Base-by-base conservation (phyloP, 495 filamentous ascomycete genomes). In the Penicillium waksmanii region DNA sequence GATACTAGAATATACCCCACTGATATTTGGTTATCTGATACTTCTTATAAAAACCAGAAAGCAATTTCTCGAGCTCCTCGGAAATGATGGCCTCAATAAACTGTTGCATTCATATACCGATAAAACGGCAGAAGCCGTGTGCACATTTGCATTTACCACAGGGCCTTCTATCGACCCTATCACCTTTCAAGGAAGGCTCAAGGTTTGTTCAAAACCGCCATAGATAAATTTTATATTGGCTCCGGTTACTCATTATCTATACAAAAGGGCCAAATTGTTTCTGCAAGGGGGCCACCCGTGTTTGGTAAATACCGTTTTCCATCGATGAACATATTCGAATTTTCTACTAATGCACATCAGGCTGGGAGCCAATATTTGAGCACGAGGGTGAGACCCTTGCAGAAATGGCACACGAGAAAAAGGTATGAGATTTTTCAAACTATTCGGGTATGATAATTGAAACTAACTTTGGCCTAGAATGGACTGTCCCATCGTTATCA, bases 361-460 rank as follows among this genome's bases (percentile, higher is more conserved):
- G 91, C 17, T 96, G 93, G 92, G 92, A 97, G 67, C 84, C 92
- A 0, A 88, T 93, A 48, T 97, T 97, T 65, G 93, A 97, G 74
- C 90, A 92, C 63, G 83, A 91, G 60, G 92, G 92, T 31, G 75
- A 92, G 75, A 97, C 92, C 75, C 92, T 94, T 61, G 93, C 93
- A 25, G 93, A 97, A 77, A 96, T 97, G 93, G 86, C 89, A 51
- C 87, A 89, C 74, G 78, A 69, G 18, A 85, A 87, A 71, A 97
- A 96, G 65, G 71, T 74, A 50, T 17, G 42, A 51, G 19, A 33
- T 23, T 23, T 23, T 23, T 56, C 18, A 21, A 46, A 11, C 35
- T 6, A 23, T 33, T 43, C 36, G 15, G 11, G 15, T 38, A 13
- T 44, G 42, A 19, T 18, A 5, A 21, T n/a, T 17, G 42, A 19